phyloP scores from a whole-genome alignment of 2,329 filamentous ascomycete species.

The Paramyrothecium roridum region DNA sequence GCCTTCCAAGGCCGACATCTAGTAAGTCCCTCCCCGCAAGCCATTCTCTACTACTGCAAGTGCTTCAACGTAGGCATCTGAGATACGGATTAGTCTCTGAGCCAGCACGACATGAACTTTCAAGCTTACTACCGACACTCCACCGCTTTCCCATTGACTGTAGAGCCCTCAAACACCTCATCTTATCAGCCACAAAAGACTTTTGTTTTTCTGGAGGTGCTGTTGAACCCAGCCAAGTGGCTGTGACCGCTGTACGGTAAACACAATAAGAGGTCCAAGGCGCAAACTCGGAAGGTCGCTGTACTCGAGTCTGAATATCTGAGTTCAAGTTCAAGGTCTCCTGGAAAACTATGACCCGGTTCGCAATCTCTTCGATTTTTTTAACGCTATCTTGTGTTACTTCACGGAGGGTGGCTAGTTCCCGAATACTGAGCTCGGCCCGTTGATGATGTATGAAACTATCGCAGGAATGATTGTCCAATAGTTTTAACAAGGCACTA shows the following conservation, averaged over 20 bases:
- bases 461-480: conserved; percentile 8
- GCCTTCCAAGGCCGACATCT: too few relatives aligned
- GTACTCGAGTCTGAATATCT: neutral
- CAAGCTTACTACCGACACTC: neutral
- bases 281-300: neutral
- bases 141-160: neutral
- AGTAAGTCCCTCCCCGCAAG: too few relatives aligned
- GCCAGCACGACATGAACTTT: too few relatives aligned
- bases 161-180: neutral
- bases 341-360: neutral
- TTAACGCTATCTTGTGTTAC: neutral
- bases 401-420: neutral
- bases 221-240: neutral
- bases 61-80: conserved; percentile 1
- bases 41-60: neutral
- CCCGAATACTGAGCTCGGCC: neutral
- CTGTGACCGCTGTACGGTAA: neutral
- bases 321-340: neutral
- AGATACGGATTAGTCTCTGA: too few relatives aligned
- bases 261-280: neutral
- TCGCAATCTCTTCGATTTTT: neutral
- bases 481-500: conserved; percentile 9
- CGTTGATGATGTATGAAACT: neutral
- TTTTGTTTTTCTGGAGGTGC: neutral
- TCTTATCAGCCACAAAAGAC: neutral